A percentile compares a stretch with the other conserved stretches of the same genome.
These are phyloP conservation scores for Metschnikowia santaceciliae DNA, from an alignment of 805 yeast species.

Conservation along the genomic window DNA sequence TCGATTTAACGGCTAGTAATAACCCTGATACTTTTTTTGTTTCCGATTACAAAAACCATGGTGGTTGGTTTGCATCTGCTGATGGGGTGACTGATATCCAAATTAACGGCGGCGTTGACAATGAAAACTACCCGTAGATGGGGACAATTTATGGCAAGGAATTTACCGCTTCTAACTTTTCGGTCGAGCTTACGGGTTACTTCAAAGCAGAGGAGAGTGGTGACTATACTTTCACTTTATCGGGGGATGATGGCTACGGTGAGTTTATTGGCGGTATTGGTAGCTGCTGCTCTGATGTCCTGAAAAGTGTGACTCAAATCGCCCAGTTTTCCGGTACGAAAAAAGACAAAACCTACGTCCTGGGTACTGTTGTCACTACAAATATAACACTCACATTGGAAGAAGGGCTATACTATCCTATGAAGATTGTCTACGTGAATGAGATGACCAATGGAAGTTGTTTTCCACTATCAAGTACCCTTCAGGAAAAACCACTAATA, in stretches of 20 bases:
- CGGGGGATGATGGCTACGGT: constrained; percentile 8
- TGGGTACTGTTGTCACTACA: background rate
- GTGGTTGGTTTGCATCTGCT: background rate
- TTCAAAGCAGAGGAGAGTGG: constrained; percentile 3
- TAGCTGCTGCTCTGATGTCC: constrained; percentile 2
- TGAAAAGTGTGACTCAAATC: background rate
- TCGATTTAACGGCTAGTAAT: background rate
- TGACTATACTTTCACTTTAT: constrained; percentile 4
- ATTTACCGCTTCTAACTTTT: constrained; percentile 1
- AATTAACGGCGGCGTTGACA: background rate
- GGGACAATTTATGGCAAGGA: constrained; percentile 7
- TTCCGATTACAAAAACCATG: background rate
- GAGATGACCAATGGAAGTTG: constrained; percentile 5
- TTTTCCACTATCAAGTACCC: background rate
- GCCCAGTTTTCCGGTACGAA: background rate
- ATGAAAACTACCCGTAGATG: background rate
- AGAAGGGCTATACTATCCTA: constrained; percentile 7
- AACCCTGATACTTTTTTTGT: background rate
- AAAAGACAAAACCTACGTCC: background rate
- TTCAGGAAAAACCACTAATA: background rate
- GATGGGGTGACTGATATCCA: background rate
- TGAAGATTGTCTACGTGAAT: constrained; percentile 6
- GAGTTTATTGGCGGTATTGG: constrained; percentile 6
- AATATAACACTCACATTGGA: background rate
- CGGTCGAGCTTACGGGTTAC: constrained; percentile 4